Percentiles rank a stretch among this genome's conserved stretches.
phyloP scores from a whole-genome alignment of 306 rosid genomes.

The Dalbergia cultrata region DNA sequence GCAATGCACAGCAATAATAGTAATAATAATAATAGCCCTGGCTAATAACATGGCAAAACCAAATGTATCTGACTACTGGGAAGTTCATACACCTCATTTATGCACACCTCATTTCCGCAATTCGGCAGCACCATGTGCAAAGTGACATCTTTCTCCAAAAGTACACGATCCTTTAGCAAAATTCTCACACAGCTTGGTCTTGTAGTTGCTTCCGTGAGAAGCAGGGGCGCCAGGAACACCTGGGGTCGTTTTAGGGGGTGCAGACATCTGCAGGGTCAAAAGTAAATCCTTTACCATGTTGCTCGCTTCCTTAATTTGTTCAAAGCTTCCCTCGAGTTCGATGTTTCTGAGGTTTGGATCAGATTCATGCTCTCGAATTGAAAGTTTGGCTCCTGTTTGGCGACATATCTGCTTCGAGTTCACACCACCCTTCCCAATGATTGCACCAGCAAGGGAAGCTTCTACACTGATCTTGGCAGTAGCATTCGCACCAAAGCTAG shows the following conservation, averaged over 20 bases:
- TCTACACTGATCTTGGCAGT: conserved; percentile 97
- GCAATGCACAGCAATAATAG: conserved; percentile 56
- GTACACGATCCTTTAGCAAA: conserved; percentile 91
- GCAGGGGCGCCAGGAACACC: conserved; percentile 63
- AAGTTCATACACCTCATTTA: conserved; percentile 52
- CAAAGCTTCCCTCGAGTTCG: conserved; percentile 94
- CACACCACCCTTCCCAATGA: conserved; percentile 97
- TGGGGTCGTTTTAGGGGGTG: conserved; percentile 57
- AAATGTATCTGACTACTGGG: conserved; percentile 5
- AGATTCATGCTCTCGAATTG: conserved; percentile 89
- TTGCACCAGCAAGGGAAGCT: conserved; percentile 94
- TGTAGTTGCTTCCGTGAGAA: conserved; percentile 69
- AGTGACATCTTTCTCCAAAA: conserved; percentile 96
- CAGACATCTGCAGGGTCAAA: conserved; percentile 65
- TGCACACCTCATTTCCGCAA: conserved; percentile 63
- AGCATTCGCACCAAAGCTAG: conserved; percentile 89
- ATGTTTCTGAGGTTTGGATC: conserved; percentile 84
- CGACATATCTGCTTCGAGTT: conserved; percentile 97
- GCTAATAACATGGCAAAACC: conserved; percentile 46
- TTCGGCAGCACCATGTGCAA: conserved; percentile 89
- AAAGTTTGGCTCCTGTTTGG: conserved; percentile 94
- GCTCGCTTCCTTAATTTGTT: conserved; percentile 90
- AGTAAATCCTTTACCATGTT: conserved; percentile 86
- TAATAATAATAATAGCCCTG: conserved; percentile 43
- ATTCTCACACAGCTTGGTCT: conserved; percentile 95